phyloP scores from a whole-genome alignment of 2,329 filamentous ascomycete species.

The Xylaria arbuscula region DNA sequence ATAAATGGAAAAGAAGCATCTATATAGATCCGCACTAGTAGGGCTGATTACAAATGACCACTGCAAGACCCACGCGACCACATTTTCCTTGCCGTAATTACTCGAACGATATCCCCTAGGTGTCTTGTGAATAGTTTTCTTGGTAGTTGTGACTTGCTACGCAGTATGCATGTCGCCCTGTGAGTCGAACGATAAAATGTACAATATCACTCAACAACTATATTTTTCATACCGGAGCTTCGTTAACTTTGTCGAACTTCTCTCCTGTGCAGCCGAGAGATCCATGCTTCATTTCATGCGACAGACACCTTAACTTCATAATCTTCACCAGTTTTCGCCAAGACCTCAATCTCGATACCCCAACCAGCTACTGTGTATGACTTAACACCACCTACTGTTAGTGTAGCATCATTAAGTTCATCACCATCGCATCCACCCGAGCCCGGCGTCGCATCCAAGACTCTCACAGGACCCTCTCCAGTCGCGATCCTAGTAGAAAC shows the following conservation, averaged over 20 bases:
- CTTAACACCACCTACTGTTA: conserved; percentile 40
- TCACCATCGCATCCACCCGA: conserved; percentile 47
- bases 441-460: conserved; percentile 50
- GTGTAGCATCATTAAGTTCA: conserved; percentile 50
- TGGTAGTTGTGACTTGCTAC: too few species aligned
- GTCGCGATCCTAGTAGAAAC: conserved; percentile 47
- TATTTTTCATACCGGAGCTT: background rate
- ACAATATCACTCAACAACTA: too few species aligned
- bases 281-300: background rate
- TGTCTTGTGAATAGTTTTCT: too few species aligned
- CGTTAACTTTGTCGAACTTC: background rate
- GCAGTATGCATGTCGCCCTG: background rate
- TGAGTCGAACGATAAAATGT: background rate
- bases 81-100: background rate
- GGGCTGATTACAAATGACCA: background rate
- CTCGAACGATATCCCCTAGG: too few species aligned
- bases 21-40: too few species aligned
- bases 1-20: background rate
- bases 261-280: background rate
- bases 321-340: conserved; percentile 33
- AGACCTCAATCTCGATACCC: conserved; percentile 44
- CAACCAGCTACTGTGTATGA: conserved; percentile 42
- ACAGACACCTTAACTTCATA: conserved; percentile 39
- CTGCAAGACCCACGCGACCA: background rate
- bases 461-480: conserved; percentile 49